Evolutionary conservation across 331 rosid species (phyloP).

Genomic region (Stylosanthes scabra): DNA sequence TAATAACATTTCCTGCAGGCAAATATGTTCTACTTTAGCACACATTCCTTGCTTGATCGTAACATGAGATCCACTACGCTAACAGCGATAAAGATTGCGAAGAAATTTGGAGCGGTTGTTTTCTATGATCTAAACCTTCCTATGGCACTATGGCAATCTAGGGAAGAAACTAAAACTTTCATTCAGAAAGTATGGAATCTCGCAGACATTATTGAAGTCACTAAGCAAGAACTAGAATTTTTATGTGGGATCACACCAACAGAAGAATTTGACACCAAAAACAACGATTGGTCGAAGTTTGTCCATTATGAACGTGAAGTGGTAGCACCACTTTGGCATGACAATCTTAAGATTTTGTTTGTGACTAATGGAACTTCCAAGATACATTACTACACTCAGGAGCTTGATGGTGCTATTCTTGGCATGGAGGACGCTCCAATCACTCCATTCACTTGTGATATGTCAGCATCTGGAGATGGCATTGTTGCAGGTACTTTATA

Average conservation of each 20-base stretch:
- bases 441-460: constrained; percentile 78
- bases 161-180: constrained; percentile 76
- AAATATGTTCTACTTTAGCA: constrained; percentile 88
- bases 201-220: constrained; percentile 91
- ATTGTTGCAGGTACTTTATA: constrained; percentile 79
- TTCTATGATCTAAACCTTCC: constrained; percentile 95
- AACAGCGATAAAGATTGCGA: constrained; percentile 79
- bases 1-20: constrained; percentile 70
- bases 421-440: constrained; percentile 93
- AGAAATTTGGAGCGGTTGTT: constrained; percentile 79
- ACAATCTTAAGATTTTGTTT: constrained; percentile 86
- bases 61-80: constrained; percentile 84
- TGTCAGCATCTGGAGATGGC: constrained; percentile 99
- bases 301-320: constrained; percentile 76
- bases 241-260: constrained; percentile 77
- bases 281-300: constrained; percentile 79
- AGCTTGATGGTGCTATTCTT: constrained; percentile 67
- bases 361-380: constrained; percentile 98
- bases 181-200: constrained; percentile 79
- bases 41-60: constrained; percentile 89
- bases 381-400: constrained; percentile 88
- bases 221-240: constrained; percentile 96
- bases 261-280: constrained; percentile 88
- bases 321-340: constrained; percentile 78
- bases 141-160: constrained; percentile 83